Evolutionary conservation across 306 rosid genomes (phyloP), one percentile per base, ranked within the genome.

Genomic region (Quercus suber): DNA sequence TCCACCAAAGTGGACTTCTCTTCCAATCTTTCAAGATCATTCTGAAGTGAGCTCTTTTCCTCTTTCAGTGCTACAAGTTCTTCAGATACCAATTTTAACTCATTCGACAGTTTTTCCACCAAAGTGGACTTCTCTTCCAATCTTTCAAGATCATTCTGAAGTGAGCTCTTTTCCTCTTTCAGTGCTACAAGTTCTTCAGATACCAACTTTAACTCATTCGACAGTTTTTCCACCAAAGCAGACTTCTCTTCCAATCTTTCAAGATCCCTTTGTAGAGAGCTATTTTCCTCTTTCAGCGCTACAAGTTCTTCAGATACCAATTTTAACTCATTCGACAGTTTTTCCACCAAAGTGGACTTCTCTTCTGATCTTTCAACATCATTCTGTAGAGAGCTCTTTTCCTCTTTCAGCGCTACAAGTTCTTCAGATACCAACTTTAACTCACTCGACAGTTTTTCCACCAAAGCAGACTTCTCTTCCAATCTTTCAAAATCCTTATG

Each of bases 311-410:
- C 84, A 59, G 87, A 90, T 57, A 88, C 80, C 35, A 57, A 78
- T 78, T 69, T 87, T 82, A 95, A 82, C 83, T 90, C 88, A 75
- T 78, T 83, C 23, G 91, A 82, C 43, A 90, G 87, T 31, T 80
- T 81, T 71, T 78, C 79, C 83, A 82, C 73, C 88, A 89, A 67
- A 69, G 85, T 53, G 71, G 86, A 89, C 87, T 96, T 96, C 76
- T 91, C 97, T 71, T 91, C 99, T 45, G 89, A 87, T 82, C 87
- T 89, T 73, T 88, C 94, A 80, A 96, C 82, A 80, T 90, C 91
- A 75, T 83, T 84, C 85, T 84, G 82, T 72, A 93, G 84, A 83
- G 90, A 88, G 79, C 78, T 82, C 35, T 89, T 90, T 80, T 90
- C 97, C 84, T 90, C 92, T 82, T 87, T 88, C 87, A 90, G 33